These are phyloP conservation scores for Garcia nutans DNA, from an alignment of 345 rosid genomes.

Conservation along the genomic window DNA sequence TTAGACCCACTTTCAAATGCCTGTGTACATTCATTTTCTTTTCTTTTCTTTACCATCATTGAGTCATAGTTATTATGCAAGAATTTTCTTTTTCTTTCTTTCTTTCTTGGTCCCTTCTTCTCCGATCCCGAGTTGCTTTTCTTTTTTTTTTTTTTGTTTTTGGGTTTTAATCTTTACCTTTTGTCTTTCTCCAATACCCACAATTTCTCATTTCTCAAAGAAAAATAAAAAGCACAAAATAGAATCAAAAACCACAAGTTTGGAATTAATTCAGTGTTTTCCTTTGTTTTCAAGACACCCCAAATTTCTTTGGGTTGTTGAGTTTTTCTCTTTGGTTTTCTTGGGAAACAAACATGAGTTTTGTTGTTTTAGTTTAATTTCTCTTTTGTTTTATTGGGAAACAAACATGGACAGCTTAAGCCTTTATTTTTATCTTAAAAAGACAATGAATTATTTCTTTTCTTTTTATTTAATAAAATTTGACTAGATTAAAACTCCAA, in stretches of 20 bases:
- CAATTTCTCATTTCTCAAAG: conserved; percentile 9
- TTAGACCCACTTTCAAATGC: conserved; percentile 18
- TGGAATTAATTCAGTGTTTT: not conserved
- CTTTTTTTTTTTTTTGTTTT: conserved; percentile 17
- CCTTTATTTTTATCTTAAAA: no score
- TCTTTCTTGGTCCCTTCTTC: conserved; percentile 20
- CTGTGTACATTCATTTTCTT: conserved; percentile 14
- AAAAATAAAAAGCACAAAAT: not conserved
- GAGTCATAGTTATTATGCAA: conserved; percentile 15
- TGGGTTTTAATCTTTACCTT: conserved; percentile 20
- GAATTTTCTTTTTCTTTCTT: not conserved
- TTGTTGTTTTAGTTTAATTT: no score
- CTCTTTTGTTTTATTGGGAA: no score
- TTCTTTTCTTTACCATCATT: conserved; percentile 28
- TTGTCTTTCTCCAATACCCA: conserved; percentile 32
- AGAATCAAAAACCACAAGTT: no score
- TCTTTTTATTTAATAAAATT: no score
- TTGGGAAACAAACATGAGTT: not conserved
- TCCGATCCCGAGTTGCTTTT: conserved; percentile 53
- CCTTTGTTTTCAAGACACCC: conserved; percentile 9
- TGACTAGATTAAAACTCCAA: no score
- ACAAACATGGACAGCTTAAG: no score
- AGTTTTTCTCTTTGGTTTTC: not conserved
- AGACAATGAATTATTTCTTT: no score
- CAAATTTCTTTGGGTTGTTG: not conserved